A percentile compares a stretch with the other conserved stretches of the same genome.
Evolutionary conservation across 768 basidiomycete species (phyloP).

Genomic region (Lentinula guzmanii): DNA sequence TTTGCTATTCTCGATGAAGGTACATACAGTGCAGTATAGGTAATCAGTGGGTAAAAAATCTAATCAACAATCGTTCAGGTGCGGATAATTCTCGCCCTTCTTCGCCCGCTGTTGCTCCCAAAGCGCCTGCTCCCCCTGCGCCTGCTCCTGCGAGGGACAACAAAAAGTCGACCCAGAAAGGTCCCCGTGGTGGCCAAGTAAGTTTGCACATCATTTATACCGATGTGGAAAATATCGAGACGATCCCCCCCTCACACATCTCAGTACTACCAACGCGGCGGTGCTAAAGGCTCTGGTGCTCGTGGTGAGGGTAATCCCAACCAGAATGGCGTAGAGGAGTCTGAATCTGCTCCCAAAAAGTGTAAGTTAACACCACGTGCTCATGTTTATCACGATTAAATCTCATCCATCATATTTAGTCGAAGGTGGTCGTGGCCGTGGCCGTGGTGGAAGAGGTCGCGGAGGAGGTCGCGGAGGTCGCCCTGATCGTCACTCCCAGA

Average conservation of each 20-base stretch:
- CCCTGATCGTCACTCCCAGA: conserved; percentile 83
- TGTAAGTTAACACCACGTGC: conserved; percentile 22
- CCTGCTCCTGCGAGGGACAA: conserved; percentile 25
- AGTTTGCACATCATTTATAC: neutral
- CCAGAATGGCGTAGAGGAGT: conserved; percentile 19
- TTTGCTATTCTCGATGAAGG: conserved; percentile 74
- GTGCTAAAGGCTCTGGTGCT: conserved; percentile 19
- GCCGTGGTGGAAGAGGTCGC: conserved; percentile 43
- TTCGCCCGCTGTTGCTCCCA: conserved; percentile 27
- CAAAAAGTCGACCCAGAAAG: conserved; percentile 24
- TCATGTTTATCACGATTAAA: neutral
- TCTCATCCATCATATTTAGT: conserved; percentile 21
- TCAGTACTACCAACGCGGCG: conserved; percentile 46
- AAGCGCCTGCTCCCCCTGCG: conserved; percentile 19
- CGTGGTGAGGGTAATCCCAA: conserved; percentile 13
- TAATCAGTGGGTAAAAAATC: conserved; percentile 7
- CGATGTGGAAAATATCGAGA: neutral
- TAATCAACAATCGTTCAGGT: conserved; percentile 12
- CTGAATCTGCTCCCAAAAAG: conserved; percentile 20
- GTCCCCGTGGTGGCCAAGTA: conserved; percentile 21
- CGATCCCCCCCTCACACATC: conserved; percentile 17
- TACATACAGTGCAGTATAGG: conserved; percentile 22
- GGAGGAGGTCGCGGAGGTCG: conserved; percentile 50
- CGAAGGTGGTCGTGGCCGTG: conserved; percentile 45
- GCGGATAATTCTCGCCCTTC: conserved; percentile 46